phyloP scores from a whole-genome alignment of 257 asterid genomes.

The Mentha longifolia region DNA sequence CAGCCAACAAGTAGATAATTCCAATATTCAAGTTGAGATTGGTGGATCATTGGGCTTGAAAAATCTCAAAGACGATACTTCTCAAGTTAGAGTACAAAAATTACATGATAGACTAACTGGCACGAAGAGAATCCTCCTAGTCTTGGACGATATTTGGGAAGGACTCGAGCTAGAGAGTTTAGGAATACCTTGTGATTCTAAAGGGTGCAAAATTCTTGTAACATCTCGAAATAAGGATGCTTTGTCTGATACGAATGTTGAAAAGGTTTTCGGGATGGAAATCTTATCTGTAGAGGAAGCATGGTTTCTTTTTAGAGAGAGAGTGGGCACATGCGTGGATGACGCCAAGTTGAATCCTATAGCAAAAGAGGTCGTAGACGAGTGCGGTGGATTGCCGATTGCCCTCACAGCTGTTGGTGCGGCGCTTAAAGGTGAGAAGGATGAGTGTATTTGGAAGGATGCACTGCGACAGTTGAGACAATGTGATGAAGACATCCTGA shows the following conservation, averaged over 20 bases:
- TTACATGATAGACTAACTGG: too few species aligned
- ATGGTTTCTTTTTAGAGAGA: conserved; percentile 14
- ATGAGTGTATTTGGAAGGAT: conserved; percentile 21
- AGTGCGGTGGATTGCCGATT: conserved; percentile 42
- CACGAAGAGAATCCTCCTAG: conserved; percentile 26
- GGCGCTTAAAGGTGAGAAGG: conserved; percentile 4
- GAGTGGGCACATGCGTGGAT: conserved; percentile 11
- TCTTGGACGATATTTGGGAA: conserved; percentile 45
- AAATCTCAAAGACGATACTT: neutral
- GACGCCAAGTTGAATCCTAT: neutral
- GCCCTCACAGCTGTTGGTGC: conserved; percentile 35
- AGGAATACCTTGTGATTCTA: conserved; percentile 26
- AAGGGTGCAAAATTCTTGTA: too few species aligned
- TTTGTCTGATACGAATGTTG: conserved; percentile 19
- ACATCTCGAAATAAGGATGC: conserved; percentile 19
- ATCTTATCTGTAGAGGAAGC: conserved; percentile 35
- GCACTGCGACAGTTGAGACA: conserved; percentile 23
- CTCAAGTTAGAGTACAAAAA: neutral
- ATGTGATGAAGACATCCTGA: neutral
- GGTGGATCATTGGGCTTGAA: neutral
- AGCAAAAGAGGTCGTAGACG: conserved; percentile 29
- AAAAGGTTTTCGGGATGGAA: neutral
- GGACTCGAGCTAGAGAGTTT: conserved; percentile 12
- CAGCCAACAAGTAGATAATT: neutral
- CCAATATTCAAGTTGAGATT: conserved; percentile 24